Conservation (phyloP, 1,139 yeast species). For the Tardiomyces depauwii region DNA sequence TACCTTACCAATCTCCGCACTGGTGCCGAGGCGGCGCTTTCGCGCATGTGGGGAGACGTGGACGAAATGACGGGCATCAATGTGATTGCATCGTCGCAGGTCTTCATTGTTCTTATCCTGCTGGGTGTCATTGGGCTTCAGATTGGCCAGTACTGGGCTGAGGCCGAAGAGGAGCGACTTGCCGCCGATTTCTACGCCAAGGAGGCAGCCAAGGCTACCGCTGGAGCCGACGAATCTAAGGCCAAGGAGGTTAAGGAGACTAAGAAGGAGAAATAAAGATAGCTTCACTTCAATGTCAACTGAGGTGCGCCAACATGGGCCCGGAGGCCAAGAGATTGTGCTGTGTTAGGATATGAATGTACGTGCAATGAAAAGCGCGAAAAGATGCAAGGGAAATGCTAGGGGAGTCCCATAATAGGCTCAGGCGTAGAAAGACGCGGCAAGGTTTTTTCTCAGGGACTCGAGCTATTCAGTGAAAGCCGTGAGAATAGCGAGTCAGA, state of each 20-base stretch:
- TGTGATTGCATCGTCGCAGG: slow-evolving; percentile 83
- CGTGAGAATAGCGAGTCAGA: too few species aligned
- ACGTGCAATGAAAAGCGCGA: too few species aligned
- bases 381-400: too few species aligned
- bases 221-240: background rate
- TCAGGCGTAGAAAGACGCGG: too few species aligned
- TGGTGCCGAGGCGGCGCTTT: slow-evolving; percentile 59
- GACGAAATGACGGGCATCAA: slow-evolving; percentile 76
- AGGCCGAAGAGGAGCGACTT: slow-evolving; percentile 23
- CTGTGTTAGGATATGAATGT: too few species aligned
- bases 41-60: slow-evolving; percentile 90
- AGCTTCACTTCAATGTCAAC: too few species aligned
- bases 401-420: too few species aligned
- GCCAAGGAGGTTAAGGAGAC: background rate
- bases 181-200: background rate
- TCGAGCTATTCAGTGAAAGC: too few species aligned
- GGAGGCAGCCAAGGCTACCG: background rate
- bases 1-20: slow-evolving; percentile 79
- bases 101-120: slow-evolving; percentile 60
- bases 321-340: too few species aligned
- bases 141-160: slow-evolving; percentile 84
- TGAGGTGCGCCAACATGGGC: too few species aligned
- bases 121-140: slow-evolving; percentile 75
- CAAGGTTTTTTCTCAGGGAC: too few species aligned
- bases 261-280: background rate